A percentile compares a stretch with the other conserved stretches of the same genome.
These are phyloP conservation scores for Lasiosphaeria ovina DNA, from an alignment of 495 filamentous ascomycete species.

Conservation along the genomic window DNA sequence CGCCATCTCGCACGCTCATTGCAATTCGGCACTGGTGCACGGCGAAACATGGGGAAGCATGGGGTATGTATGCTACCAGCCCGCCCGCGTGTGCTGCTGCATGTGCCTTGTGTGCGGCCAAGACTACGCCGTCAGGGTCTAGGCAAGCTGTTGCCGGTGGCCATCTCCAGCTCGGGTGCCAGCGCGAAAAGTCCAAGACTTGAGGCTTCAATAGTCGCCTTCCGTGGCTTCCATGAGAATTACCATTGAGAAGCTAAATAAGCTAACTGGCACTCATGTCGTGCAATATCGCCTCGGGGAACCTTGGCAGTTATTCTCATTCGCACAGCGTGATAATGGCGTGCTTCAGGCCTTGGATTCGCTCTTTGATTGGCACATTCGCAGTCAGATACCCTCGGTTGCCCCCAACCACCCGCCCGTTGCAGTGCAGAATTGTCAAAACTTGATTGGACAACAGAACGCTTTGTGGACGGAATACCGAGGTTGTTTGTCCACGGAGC, in stretches of 20 bases:
- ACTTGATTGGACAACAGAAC: no score
- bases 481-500: no score
- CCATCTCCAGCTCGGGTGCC: no score
- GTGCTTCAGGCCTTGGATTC: constrained; percentile 2
- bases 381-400: background rate
- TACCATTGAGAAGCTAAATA: background rate
- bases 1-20: constrained; percentile 19
- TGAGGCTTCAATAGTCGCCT: no score
- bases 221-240: no score
- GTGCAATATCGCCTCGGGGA: background rate
- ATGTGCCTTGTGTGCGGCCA: no score
- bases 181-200: no score
- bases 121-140: no score
- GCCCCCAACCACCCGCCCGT: background rate
- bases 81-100: background rate
- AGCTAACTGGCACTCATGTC: background rate
- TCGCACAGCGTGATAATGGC: background rate
- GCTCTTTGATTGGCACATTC: background rate
- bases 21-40: background rate
- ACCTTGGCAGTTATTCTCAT: background rate
- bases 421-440: no score
- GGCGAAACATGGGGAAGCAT: background rate
- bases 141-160: no score
- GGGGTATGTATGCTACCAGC: background rate
- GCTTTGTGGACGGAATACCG: no score